Base-by-base conservation (phyloP, 2,329 filamentous ascomycete genomes). In the Sporothrix curviconia region DNA sequence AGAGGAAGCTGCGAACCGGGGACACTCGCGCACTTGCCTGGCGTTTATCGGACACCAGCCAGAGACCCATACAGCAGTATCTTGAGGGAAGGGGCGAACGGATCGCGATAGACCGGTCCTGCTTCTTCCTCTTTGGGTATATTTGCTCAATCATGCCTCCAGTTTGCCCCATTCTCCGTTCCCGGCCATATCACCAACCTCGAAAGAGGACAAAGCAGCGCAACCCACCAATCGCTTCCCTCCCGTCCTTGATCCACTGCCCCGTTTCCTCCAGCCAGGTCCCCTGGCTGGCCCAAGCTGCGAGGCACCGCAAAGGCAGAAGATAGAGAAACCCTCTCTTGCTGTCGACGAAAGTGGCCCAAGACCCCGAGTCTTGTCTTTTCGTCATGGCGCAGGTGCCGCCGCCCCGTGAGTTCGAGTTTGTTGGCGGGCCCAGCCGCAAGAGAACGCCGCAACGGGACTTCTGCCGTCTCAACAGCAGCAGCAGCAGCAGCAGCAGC, bases 371-470 rank as follows among this genome's bases (percentile, higher is more conserved):
- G 30, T 11, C 39, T 22, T n/a, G n/a, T 14, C 32, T 53, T 7
- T 28, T 17, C 53, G 14, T 22, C 22, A 49, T 56, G 53, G 42
- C 43, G 7, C 53, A 56, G 43, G 46, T 53, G 42, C 49, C 32
- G 22, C 11, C 42, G 2, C 50, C 51, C 30, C 42, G 68, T 63
- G 19, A 64, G 39, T 66, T 65, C 63, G 64, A 64, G 53, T 66
- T 66, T 19, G 64, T 66, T 8, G 63, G 64, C 17, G 62, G 56
- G 9, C 59, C 43, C 9, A 64, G 64, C 19, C 59, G 63, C 14
- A 66, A 66, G 42, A 57, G 63, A n/a, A 5, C 61, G 61, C 36
- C 56, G 58, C 55, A 57, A 36, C 42, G 50, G 39, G 14, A 42
- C n/a, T n/a, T n/a, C n/a, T n/a, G n/a, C n/a, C n/a, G n/a, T n/a